Percentiles rank a stretch among this genome's conserved stretches.
These are phyloP conservation scores for Geotrichum australiense DNA, from an alignment of 1,139 yeast genomes.

Conservation along the genomic window DNA sequence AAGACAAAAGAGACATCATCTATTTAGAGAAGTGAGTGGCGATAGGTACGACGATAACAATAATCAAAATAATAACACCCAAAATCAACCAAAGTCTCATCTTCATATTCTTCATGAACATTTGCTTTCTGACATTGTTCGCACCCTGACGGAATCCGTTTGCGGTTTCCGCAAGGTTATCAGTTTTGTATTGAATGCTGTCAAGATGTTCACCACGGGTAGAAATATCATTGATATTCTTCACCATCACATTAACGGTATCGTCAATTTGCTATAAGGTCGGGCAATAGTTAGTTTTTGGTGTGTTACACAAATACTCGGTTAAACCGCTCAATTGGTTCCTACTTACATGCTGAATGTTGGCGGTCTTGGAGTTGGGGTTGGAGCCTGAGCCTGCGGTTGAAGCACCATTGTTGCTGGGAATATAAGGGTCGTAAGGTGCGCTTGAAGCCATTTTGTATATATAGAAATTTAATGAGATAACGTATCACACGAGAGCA, in stretches of 20 bases:
- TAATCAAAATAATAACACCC: constrained; percentile 74
- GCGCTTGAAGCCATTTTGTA: constrained; percentile 68
- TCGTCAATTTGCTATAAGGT: constrained; percentile 72
- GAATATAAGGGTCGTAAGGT: constrained; percentile 88
- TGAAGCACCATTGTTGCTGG: constrained; percentile 42
- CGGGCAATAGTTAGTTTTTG: background rate
- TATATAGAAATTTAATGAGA: background rate
- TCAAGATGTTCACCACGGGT: constrained; percentile 93
- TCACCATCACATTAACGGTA: constrained; percentile 97
- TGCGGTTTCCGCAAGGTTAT: constrained; percentile 86
- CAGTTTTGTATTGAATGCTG: constrained; percentile 89
- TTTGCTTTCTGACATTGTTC: constrained; percentile 93
- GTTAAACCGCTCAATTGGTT: background rate
- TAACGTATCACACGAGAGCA: too few relatives aligned
- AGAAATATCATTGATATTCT: constrained; percentile 91
- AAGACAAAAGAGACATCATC: too few relatives aligned
- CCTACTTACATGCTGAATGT: constrained; percentile 71
- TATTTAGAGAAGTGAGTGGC: constrained; percentile 48
- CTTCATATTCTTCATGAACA: constrained; percentile 99
- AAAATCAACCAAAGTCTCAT: constrained; percentile 88
- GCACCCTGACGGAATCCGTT: constrained; percentile 97
- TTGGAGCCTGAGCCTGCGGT: background rate
- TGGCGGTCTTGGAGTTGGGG: constrained; percentile 57
- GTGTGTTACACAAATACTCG: background rate
- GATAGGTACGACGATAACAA: constrained; percentile 82